A percentile compares a stretch with the other conserved stretches of the same genome.
Evolutionary conservation across 192 early-diverging fungal genomes (phyloP).

Genomic region (Coemansia sp.): DNA sequence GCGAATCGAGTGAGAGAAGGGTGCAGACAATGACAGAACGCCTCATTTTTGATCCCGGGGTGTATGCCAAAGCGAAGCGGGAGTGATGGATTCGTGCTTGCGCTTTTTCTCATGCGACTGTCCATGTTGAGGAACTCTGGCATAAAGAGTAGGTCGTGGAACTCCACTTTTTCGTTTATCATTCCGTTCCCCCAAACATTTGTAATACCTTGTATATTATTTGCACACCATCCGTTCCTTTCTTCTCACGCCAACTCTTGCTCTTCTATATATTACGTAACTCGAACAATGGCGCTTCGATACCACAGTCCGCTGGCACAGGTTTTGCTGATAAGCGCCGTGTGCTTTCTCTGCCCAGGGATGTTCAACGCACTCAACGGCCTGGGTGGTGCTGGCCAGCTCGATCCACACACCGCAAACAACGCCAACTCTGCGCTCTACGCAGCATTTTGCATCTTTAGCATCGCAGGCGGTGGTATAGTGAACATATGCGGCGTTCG

Average conservation of each 20-base stretch:
- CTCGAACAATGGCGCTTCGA: slow-evolving; percentile 28
- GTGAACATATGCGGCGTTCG: slow-evolving; percentile 80
- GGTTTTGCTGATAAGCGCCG: slow-evolving; percentile 68
- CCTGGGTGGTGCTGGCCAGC: slow-evolving; percentile 69
- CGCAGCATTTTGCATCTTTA: slow-evolving; percentile 73
- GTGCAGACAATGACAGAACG: slow-evolving; percentile 7
- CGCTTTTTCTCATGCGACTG: neutral
- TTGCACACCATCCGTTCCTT: neutral
- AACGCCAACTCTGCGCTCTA: slow-evolving; percentile 78
- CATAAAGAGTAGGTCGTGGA: neutral
- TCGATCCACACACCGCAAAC: slow-evolving; percentile 61
- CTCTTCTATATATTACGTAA: neutral
- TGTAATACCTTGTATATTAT: neutral
- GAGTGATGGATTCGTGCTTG: neutral
- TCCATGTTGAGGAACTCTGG: neutral
- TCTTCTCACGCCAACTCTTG: neutral
- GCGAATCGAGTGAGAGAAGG: neutral
- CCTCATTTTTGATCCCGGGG: slow-evolving; percentile 6
- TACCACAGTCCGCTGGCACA: slow-evolving; percentile 68
- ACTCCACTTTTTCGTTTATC: neutral
- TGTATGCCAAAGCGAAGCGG: neutral
- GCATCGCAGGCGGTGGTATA: slow-evolving; percentile 75
- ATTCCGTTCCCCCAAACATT: neutral
- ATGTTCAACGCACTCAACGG: slow-evolving; percentile 77
- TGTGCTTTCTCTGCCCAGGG: slow-evolving; percentile 78